Evolutionary conservation across 345 rosid species (phyloP).

Genomic region (Passiflora organensis): DNA sequence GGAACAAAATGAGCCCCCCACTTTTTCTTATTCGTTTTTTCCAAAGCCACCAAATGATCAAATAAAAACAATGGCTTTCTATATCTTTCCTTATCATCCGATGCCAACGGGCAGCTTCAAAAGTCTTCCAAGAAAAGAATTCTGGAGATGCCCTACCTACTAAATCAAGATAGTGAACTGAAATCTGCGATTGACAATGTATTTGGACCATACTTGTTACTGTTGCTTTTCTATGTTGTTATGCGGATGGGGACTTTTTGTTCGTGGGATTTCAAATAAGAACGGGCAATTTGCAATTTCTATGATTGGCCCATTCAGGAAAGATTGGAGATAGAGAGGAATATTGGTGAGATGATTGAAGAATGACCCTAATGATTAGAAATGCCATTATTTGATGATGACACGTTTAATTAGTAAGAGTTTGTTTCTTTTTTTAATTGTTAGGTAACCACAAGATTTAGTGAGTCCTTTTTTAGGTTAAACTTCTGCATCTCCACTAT

Average conservation of each 20-base stretch:
- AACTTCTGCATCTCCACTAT: no score
- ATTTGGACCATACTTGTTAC: background rate
- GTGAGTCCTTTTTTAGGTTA: no score
- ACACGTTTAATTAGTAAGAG: no score
- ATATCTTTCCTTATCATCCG: conserved; percentile 11
- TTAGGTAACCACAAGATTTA: no score
- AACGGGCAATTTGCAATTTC: no score
- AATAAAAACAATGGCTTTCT: background rate
- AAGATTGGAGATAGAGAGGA: conserved; percentile 19
- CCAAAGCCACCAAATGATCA: background rate
- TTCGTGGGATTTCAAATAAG: no score
- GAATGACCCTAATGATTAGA: conserved; percentile 31
- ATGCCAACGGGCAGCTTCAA: conserved; percentile 17
- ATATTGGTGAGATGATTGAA: conserved; percentile 18
- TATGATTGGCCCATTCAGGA: conserved; percentile 12
- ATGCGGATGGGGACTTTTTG: background rate
- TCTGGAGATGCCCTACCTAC: conserved; percentile 13
- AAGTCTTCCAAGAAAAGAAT: conserved; percentile 13
- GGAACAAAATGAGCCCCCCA: conserved; percentile 7
- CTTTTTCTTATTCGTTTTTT: background rate
- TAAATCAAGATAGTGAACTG: no score
- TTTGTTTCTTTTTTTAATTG: no score
- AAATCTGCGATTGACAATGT: no score
- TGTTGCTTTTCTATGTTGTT: background rate
- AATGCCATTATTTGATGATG: conserved; percentile 28